A percentile compares a stretch with the other conserved stretches of the same genome.
These are phyloP conservation scores for Truncatella angustata DNA, from an alignment of 2,329 filamentous ascomycete genomes.

Conservation along the genomic window DNA sequence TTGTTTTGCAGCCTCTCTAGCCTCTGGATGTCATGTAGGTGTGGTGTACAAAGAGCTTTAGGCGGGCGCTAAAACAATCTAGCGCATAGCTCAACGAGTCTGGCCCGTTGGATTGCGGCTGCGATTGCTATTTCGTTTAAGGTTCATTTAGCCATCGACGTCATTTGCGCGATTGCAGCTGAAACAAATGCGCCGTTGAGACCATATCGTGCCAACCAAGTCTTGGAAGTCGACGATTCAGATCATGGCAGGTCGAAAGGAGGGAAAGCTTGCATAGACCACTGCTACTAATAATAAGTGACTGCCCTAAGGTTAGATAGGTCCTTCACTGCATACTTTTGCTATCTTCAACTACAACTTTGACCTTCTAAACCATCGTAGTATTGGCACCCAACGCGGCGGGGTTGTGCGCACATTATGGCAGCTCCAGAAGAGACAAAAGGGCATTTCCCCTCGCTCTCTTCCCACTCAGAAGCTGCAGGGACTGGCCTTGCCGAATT, in stretches of 20 bases:
- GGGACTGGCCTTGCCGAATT: slow-evolving; percentile 3
- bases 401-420: background rate
- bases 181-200: background rate
- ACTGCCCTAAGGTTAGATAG: too few relatives aligned
- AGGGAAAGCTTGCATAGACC: too few relatives aligned
- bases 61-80: background rate
- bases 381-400: background rate
- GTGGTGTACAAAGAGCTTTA: background rate
- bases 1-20: background rate
- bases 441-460: background rate
- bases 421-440: background rate
- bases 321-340: background rate
- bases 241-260: background rate
- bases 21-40: background rate
- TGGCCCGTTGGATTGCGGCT: slow-evolving; percentile 1
- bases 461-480: background rate
- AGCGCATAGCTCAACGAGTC: background rate
- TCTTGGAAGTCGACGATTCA: slow-evolving; percentile 1
- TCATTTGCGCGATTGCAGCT: slow-evolving; percentile 3
- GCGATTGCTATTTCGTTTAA: background rate
- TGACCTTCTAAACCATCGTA: background rate
- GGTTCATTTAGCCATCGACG: slow-evolving; percentile 7
- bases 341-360: background rate
- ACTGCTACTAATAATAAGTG: too few relatives aligned
- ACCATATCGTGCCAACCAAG: background rate